phyloP scores from a whole-genome alignment of 2,329 filamentous ascomycete species.

The Penicillium sp. region DNA sequence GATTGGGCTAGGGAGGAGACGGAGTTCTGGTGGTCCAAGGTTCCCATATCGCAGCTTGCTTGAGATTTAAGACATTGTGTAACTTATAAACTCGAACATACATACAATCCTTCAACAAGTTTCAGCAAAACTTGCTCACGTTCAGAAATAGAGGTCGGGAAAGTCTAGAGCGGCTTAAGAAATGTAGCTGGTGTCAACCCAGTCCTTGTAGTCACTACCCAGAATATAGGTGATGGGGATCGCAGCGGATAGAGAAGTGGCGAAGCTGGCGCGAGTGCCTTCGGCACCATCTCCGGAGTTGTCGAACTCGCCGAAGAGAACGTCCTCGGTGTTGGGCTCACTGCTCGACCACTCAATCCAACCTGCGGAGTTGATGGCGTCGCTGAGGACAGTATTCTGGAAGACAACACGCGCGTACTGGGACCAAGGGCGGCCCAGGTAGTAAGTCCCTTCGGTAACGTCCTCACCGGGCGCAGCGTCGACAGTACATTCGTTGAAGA shows the following conservation, averaged over 20 bases:
- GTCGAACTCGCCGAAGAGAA: constrained; percentile 58
- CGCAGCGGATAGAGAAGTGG: constrained; percentile 40
- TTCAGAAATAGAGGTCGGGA: background rate
- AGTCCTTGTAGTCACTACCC: constrained; percentile 44
- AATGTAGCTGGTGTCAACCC: constrained; percentile 47
- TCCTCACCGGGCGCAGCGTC: constrained; percentile 25
- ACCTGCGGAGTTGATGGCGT: constrained; percentile 19
- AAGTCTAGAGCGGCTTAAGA: background rate
- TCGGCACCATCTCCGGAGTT: constrained; percentile 59
- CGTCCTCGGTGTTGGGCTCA: constrained; percentile 51
- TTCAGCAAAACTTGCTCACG: too few relatives aligned
- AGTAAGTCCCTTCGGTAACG: constrained; percentile 13
- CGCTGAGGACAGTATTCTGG: constrained; percentile 16
- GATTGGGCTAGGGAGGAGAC: constrained; percentile 47
- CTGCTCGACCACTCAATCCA: constrained; percentile 50
- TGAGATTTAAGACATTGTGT: background rate
- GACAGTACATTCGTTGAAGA: constrained; percentile 63
- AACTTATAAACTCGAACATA: background rate
- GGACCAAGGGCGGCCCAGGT: constrained; percentile 19
- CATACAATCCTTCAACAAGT: background rate
- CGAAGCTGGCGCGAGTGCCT: constrained; percentile 54
- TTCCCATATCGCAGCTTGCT: constrained; percentile 28
- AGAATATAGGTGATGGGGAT: constrained; percentile 48
- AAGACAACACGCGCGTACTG: constrained; percentile 20
- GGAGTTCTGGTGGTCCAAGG: constrained; percentile 47